These are phyloP conservation scores for Nannizziopsis arthrosporioides DNA, from an alignment of 2,329 filamentous ascomycete genomes.

Conservation along the genomic window DNA sequence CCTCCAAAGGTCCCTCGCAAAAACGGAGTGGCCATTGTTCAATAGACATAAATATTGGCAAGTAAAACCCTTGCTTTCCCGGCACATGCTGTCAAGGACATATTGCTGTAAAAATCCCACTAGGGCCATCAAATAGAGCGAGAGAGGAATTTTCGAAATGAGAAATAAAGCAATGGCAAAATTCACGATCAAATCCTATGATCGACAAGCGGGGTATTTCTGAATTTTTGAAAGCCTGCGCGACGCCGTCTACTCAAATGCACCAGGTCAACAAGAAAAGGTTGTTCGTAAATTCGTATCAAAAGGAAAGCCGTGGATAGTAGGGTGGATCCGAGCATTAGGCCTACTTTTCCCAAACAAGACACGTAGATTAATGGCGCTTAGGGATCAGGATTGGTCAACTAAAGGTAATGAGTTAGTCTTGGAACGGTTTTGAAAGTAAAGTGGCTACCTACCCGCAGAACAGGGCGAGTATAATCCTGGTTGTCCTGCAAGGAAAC, in stretches of 20 bases:
- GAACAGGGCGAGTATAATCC: constrained; percentile 37
- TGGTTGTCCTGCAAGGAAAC: constrained; percentile 39
- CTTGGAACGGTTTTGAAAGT: not conserved
- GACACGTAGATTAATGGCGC: not conserved
- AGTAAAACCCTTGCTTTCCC: too few species aligned
- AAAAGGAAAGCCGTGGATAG: not conserved
- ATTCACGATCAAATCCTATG: not conserved
- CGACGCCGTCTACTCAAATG: constrained; percentile 10
- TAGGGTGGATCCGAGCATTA: not conserved
- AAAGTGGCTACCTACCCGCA: constrained; percentile 27
- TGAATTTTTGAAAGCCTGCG: not conserved
- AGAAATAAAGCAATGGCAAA: not conserved
- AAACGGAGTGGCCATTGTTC: too few species aligned
- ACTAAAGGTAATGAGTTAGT: constrained; percentile 10
- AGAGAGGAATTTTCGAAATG: not conserved
- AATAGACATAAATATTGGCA: too few species aligned
- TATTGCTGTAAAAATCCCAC: not conserved
- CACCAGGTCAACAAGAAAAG: not conserved
- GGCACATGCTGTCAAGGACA: too few species aligned
- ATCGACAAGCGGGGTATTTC: constrained; percentile 3
- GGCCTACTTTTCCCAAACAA: not conserved
- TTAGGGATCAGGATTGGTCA: constrained; percentile 15
- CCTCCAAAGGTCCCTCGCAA: too few species aligned
- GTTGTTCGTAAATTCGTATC: constrained; percentile 6
- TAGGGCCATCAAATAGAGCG: not conserved